phyloP scores from a whole-genome alignment of 169 alveolate genomes.

The Cardiosporidium cionae region DNA sequence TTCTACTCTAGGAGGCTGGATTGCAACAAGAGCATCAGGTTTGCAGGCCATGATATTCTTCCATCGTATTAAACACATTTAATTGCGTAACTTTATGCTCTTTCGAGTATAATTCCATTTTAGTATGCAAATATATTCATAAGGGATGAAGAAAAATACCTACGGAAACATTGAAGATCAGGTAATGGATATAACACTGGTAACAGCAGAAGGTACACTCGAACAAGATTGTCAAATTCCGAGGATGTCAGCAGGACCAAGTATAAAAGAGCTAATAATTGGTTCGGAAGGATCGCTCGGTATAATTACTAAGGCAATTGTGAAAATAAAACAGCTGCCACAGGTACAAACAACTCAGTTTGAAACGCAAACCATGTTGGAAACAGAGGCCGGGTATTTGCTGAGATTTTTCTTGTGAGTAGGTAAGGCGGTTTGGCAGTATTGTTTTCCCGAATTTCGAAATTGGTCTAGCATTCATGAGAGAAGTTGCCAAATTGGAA shows the following conservation, averaged over 20 bases:
- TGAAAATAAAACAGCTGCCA: slow-evolving; percentile 54
- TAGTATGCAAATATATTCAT: neutral
- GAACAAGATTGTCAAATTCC: slow-evolving; percentile 52
- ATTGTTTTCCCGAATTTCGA: slow-evolving; percentile 67
- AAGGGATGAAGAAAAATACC: slow-evolving; percentile 71
- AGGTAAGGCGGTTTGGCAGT: slow-evolving; percentile 50
- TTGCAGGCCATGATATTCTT: too few relatives aligned
- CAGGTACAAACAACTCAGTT: slow-evolving; percentile 21
- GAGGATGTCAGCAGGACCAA: slow-evolving; percentile 68
- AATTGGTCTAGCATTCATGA: slow-evolving; percentile 62
- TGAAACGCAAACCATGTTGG: too few relatives aligned
- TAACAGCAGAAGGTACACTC: slow-evolving; percentile 64
- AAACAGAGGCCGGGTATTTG: neutral
- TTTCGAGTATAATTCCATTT: too few relatives aligned
- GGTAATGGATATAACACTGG: slow-evolving; percentile 48
- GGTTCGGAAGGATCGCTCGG: slow-evolving; percentile 75
- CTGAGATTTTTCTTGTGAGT: neutral
- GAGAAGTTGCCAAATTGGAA: slow-evolving; percentile 44
- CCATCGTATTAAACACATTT: too few relatives aligned
- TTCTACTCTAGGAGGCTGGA: slow-evolving; percentile 78
- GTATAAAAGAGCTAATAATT: slow-evolving; percentile 51
- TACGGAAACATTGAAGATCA: slow-evolving; percentile 77
- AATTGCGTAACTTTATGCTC: too few relatives aligned
- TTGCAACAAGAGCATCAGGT: slow-evolving; percentile 67
- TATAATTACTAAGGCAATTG: slow-evolving; percentile 62